Conservation (phyloP, 2,329 filamentous ascomycete species). For the Pleoardoris graminearum region DNA sequence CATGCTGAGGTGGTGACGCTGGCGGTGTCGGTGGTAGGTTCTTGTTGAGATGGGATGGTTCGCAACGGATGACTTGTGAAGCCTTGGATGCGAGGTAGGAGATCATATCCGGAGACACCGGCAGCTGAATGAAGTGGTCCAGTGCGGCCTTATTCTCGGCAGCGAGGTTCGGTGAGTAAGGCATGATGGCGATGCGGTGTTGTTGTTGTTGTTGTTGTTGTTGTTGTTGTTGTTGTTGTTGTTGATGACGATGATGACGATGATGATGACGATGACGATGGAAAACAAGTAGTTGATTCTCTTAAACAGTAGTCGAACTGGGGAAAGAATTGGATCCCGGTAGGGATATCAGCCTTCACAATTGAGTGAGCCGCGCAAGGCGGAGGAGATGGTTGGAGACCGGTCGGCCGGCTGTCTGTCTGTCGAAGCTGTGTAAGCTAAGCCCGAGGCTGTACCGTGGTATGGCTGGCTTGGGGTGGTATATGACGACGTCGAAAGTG, state of each 20-base stretch:
- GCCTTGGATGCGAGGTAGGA: constrained; percentile 74
- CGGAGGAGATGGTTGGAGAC: constrained; percentile 27
- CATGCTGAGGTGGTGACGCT: constrained; percentile 59
- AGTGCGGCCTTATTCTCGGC: constrained; percentile 71
- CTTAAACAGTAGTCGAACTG: constrained; percentile 22
- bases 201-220: too few relatives aligned
- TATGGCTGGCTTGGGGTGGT: constrained; percentile 32
- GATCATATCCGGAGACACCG: constrained; percentile 77
- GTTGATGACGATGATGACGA: constrained; percentile 19
- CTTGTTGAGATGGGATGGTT: constrained; percentile 55
- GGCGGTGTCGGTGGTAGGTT: constrained; percentile 62
- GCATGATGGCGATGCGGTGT: constrained; percentile 43
- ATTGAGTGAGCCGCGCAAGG: constrained; percentile 38
- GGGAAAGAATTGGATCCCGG: constrained; percentile 15
- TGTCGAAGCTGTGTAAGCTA: constrained; percentile 40
- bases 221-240: too few relatives aligned
- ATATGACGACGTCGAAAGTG: constrained; percentile 34
- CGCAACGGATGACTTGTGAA: constrained; percentile 78
- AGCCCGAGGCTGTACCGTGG: constrained; percentile 36
- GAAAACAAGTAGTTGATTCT: constrained; percentile 16
- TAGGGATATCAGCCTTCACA: constrained; percentile 22
- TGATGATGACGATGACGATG: background rate
- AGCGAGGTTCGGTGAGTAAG: constrained; percentile 49
- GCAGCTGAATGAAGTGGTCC: constrained; percentile 78
- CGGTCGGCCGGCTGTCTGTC: constrained; percentile 28